phyloP scores from a whole-genome alignment of 768 basidiomycete species.

The Naganishia kalamii region DNA sequence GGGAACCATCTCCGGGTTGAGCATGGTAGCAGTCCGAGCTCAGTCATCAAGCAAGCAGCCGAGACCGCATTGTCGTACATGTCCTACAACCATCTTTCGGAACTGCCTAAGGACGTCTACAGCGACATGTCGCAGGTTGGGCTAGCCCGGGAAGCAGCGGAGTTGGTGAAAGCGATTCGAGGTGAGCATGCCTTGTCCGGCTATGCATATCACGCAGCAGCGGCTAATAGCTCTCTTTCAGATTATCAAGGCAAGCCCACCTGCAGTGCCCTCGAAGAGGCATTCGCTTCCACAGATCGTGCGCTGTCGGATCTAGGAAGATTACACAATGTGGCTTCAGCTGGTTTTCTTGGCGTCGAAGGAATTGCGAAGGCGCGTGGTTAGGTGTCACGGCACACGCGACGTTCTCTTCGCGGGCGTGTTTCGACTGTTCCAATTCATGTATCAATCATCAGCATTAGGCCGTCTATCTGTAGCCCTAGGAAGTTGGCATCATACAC shows the following conservation, averaged over 20 bases:
- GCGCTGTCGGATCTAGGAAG: background rate
- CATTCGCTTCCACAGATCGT: background rate
- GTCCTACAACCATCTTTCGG: background rate
- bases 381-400: too few species aligned
- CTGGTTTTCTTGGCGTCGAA: background rate
- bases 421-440: too few species aligned
- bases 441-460: too few species aligned
- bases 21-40: background rate
- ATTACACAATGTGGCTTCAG: background rate
- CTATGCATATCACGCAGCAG: too few species aligned
- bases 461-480: too few species aligned
- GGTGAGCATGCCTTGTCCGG: background rate
- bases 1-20: background rate
- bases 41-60: conserved; percentile 1
- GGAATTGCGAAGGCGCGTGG: background rate
- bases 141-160: background rate
- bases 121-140: background rate
- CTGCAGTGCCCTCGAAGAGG: conserved; percentile 1
- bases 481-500: too few species aligned
- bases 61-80: conserved; percentile 10
- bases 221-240: background rate
- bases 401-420: too few species aligned
- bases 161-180: conserved; percentile 3
- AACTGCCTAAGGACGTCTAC: background rate
- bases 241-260: conserved; percentile 10